phyloP scores from a whole-genome alignment of 2,329 filamentous ascomycete species.

The Sporothrix luriei region DNA sequence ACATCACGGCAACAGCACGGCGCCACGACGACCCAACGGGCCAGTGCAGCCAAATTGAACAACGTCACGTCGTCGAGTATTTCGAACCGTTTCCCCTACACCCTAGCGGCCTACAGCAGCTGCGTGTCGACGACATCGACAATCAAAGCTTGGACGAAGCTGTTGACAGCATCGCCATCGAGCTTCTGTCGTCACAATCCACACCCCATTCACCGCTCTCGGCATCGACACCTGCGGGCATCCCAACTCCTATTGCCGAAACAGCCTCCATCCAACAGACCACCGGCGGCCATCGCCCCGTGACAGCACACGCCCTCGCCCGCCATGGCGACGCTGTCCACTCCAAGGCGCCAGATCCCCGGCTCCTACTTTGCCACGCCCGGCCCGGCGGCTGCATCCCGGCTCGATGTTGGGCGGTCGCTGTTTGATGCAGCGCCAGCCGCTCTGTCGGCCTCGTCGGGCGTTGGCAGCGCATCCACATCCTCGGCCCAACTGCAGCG shows the following conservation, averaged over 20 bases:
- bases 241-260: too few species aligned
- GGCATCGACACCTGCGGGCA: background rate
- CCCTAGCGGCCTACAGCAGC: background rate
- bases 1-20: slow-evolving; percentile 3
- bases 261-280: background rate
- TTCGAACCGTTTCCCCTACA: background rate
- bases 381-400: slow-evolving; percentile 50
- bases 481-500: background rate
- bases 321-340: slow-evolving; percentile 56
- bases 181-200: background rate
- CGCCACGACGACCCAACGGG: background rate
- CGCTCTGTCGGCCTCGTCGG: slow-evolving; percentile 28
- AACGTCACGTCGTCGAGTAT: background rate
- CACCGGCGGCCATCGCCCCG: slow-evolving; percentile 5
- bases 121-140: background rate
- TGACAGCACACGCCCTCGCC: slow-evolving; percentile 22
- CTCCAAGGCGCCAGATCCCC: slow-evolving; percentile 72
- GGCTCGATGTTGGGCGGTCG: slow-evolving; percentile 53
- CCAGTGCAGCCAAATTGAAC: background rate
- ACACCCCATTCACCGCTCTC: background rate
- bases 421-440: slow-evolving; percentile 49
- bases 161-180: background rate
- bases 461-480: background rate
- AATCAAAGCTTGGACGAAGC: background rate
- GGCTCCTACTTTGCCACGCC: slow-evolving; percentile 78